These are phyloP conservation scores for Stephania yunnanensis DNA, from an alignment of 164 flowering plant genomes.

Conservation along the genomic window DNA sequence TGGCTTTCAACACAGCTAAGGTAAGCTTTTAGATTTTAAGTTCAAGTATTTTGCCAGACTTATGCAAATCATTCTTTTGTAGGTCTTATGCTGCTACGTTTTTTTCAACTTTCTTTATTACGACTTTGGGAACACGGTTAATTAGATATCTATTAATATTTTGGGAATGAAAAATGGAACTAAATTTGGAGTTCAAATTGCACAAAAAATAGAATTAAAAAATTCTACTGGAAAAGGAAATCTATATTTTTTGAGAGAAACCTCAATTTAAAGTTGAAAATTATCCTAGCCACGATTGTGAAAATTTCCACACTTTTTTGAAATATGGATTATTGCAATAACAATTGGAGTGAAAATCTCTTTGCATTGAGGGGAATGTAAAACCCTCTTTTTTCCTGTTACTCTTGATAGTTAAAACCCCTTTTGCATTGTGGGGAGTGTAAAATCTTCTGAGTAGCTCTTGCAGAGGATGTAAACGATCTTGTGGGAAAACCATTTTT, in stretches of 20 bases:
- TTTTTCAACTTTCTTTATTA: not conserved
- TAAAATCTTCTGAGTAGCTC: too few species aligned
- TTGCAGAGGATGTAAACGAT: too few species aligned
- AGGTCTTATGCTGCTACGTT: too few species aligned
- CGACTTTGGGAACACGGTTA: not conserved
- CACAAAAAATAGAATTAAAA: too few species aligned
- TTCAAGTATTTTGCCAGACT: not conserved
- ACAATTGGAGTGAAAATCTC: too few species aligned
- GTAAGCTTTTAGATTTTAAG: constrained; percentile 23
- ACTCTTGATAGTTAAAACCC: too few species aligned
- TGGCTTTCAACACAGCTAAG: constrained; percentile 86
- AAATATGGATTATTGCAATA: too few species aligned
- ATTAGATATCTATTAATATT: not conserved
- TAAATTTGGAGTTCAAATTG: not conserved
- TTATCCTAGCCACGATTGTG: not conserved
- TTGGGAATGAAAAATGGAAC: not conserved
- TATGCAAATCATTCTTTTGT: not conserved
- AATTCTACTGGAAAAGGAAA: not conserved
- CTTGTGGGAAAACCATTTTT: too few species aligned
- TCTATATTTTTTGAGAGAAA: not conserved
- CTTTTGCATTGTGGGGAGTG: too few species aligned
- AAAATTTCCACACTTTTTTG: not conserved
- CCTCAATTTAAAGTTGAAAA: not conserved
- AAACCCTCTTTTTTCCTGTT: too few species aligned
- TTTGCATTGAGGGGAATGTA: too few species aligned